Base-by-base conservation (phyloP, 345 rosid genomes). In the Ceriops zippeliana region DNA sequence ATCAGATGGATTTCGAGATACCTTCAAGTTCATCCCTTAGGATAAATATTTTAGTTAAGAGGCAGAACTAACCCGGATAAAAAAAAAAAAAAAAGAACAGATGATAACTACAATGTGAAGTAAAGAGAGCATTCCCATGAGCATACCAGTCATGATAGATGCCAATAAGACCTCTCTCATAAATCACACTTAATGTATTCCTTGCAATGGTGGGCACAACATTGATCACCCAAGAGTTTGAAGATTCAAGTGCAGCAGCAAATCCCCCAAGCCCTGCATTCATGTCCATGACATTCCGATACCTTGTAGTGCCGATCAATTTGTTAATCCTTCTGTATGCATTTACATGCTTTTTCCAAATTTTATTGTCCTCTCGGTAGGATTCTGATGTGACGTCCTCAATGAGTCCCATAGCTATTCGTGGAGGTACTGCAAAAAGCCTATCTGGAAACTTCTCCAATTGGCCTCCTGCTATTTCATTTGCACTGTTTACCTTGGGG, bases 221-320 rank as follows among this genome's bases (percentile, higher is more conserved):
- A 79, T 91, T 93, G 95, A 93, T 93, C 73, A 89, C 96, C 98
- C 98, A 93, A 30, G 91, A 84, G 65, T 91, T 91, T 19, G 88
- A 85, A 5, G 99, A 95, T 71, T 95, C 92, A 2, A 95, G 85
- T 4, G 93, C 93, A 7, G 97, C 98, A 7, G 99, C 96, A 52
- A 91, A 95, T 24, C 97, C 98, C 51, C 98, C 99, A 27, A 95
- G 90, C 24, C 85, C 93, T 0, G 99, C 97, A 75, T 95, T 95
- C 97, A 91, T 91, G 70, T 95, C 99, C 96, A 95, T 91, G 53
- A 95, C 69, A 67, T 95, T 95, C 69, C 97, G 83, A 74, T 95
- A 91, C 67, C 97, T 87, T 11, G 85, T 57, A 8, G 93, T 78
- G 68, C 98, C 99, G 54, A 91, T 82, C 82, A 95, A 83, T 60